Evolutionary conservation across 345 rosid genomes (phyloP).

Genomic region (Salix suchowensis): DNA sequence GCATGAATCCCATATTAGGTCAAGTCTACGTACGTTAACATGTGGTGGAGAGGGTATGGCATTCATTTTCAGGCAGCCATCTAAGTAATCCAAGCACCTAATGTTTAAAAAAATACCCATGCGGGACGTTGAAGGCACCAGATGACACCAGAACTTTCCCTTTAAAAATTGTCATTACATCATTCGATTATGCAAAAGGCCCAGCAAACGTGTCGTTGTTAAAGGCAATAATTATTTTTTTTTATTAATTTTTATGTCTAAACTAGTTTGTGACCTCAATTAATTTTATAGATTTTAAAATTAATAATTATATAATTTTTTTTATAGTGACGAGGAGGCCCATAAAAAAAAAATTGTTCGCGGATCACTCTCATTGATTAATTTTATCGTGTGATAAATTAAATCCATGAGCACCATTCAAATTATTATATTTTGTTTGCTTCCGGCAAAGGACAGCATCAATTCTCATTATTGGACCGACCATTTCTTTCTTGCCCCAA

Average conservation of each 20-base stretch:
- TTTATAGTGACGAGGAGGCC: background rate
- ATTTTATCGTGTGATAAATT: background rate
- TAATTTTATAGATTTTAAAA: too few relatives aligned
- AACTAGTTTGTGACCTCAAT: fast-evolving
- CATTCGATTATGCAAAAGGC: background rate
- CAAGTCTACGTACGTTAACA: background rate
- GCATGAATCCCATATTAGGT: background rate
- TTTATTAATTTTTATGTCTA: background rate
- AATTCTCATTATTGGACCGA: conserved; percentile 2
- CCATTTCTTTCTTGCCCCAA: background rate
- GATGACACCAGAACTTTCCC: background rate
- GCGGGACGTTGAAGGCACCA: background rate
- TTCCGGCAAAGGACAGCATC: background rate
- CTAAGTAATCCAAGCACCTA: too few relatives aligned
- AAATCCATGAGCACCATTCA: background rate
- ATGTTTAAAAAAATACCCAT: too few relatives aligned
- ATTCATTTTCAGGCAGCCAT: background rate
- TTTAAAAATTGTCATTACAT: background rate
- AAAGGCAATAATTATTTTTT: background rate
- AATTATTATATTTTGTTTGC: background rate
- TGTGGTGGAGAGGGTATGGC: background rate
- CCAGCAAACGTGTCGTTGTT: background rate
- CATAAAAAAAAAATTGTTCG: too few relatives aligned
- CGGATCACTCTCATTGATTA: background rate
- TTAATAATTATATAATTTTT: too few relatives aligned